phyloP scores from a whole-genome alignment of 495 filamentous ascomycete genomes.

The Aspergillus kassunensis region DNA sequence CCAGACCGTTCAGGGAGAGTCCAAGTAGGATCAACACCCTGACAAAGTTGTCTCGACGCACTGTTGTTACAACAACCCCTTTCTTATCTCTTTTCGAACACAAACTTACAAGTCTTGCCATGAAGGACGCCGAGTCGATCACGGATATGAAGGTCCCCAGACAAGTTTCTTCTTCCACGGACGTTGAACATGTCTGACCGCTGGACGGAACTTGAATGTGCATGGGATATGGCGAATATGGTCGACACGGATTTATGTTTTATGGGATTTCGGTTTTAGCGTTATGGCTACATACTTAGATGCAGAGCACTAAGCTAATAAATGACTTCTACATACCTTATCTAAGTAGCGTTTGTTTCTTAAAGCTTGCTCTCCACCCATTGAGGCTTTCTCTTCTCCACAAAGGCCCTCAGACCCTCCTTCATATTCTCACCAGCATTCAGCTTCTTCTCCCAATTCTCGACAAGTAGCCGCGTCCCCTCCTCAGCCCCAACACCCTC shows the following conservation, averaged over 20 bases:
- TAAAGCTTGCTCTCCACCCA: conserved; percentile 80
- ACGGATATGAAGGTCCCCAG: conserved; percentile 18
- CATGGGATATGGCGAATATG: conserved; percentile 36
- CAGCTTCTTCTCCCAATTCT: conserved; percentile 57
- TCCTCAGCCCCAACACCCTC: conserved; percentile 64
- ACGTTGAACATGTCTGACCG: conserved; percentile 19
- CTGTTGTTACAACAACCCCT: conserved; percentile 5
- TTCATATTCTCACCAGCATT: conserved; percentile 71
- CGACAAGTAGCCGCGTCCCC: conserved; percentile 54
- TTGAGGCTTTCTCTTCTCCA: conserved; percentile 71
- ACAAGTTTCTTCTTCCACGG: conserved; percentile 12
- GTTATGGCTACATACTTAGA: conserved; percentile 12
- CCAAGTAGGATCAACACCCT: conserved; percentile 32
- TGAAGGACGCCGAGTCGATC: conserved; percentile 18
- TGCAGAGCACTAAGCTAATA: conserved; percentile 15
- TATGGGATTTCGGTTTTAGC: conserved; percentile 17
- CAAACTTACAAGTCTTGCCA: conserved; percentile 13
- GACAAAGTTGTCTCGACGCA: conserved; percentile 1
- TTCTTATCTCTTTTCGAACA: conserved; percentile 6
- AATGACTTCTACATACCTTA: background rate
- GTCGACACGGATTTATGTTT: conserved; percentile 20
- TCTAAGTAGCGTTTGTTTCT: too few species aligned
- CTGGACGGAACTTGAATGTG: conserved; percentile 23
- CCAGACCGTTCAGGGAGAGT: conserved; percentile 64
- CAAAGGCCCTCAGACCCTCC: conserved; percentile 77